Percentiles rank a stretch among this genome's conserved stretches.
These are phyloP conservation scores for Colletotrichum limetticola DNA, from an alignment of 2,329 filamentous ascomycete genomes.

Conservation along the genomic window DNA sequence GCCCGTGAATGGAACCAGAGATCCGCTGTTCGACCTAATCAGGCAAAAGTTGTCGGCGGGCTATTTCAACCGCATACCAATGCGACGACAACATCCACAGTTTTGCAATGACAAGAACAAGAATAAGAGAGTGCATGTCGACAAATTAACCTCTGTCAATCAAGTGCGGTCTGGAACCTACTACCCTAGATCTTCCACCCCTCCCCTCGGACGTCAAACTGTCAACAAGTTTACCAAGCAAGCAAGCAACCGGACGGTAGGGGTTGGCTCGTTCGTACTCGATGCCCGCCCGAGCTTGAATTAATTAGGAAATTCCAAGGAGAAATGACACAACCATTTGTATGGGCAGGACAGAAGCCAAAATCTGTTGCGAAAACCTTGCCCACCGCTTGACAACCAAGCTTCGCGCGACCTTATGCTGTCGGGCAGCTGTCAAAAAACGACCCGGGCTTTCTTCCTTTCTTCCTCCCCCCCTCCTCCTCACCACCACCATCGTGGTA, in stretches of 20 bases:
- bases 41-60: not conserved
- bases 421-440: not conserved
- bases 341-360: not conserved
- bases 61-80: not conserved
- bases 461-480: not conserved
- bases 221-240: not conserved
- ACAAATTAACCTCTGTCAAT: not conserved
- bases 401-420: too few relatives aligned
- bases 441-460: not conserved
- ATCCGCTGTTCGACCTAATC: not conserved
- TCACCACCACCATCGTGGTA: not conserved
- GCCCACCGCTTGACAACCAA: not conserved
- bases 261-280: not conserved
- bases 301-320: slow-evolving; percentile 14
- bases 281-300: not conserved
- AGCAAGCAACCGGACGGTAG: not conserved
- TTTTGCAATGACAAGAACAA: not conserved
- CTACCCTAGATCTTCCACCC: too few relatives aligned
- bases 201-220: not conserved
- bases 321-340: slow-evolving; percentile 3
- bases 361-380: not conserved
- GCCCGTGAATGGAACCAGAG: not conserved
- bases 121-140: not conserved
- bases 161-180: not conserved
- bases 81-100: not conserved